Evolutionary conservation across 2,329 filamentous ascomycete species (phyloP).

Genomic region (Colletotrichum lini): DNA sequence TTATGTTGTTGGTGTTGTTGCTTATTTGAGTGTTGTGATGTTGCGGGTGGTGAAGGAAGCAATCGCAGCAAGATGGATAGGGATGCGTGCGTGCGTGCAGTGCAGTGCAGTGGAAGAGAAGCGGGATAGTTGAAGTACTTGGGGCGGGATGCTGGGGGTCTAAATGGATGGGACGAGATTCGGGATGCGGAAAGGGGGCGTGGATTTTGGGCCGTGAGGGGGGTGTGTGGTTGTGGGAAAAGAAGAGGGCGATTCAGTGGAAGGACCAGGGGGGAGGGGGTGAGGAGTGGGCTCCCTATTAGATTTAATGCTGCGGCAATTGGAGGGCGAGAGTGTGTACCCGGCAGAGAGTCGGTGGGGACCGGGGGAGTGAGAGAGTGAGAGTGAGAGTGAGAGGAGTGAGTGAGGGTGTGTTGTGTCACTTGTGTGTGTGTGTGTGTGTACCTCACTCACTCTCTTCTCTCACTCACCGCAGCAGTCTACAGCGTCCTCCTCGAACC

Average conservation of each 20-base stretch:
- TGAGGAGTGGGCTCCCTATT: slow-evolving; percentile 34
- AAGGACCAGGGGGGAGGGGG: not conserved
- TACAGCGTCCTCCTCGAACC: not conserved
- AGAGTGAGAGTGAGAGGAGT: not conserved
- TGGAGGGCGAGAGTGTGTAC: slow-evolving; percentile 27
- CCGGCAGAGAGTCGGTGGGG: not conserved
- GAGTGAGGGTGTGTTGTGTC: too few relatives aligned
- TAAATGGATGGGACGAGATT: slow-evolving; percentile 19
- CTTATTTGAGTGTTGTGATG: not conserved
- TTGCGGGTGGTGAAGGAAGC: not conserved
- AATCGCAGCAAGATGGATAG: slow-evolving; percentile 9
- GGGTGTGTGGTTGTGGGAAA: slow-evolving; percentile 11
- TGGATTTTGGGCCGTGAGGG: not conserved
- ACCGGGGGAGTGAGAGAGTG: not conserved
- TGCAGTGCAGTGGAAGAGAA: slow-evolving; percentile 9
- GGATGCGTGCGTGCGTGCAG: slow-evolving; percentile 28
- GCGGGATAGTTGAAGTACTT: slow-evolving; percentile 29
- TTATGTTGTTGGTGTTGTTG: not conserved
- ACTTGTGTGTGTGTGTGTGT: not conserved
- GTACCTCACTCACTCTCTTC: not conserved
- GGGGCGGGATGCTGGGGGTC: slow-evolving; percentile 18
- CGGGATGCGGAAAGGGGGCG: slow-evolving; percentile 1
- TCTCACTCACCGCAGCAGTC: not conserved
- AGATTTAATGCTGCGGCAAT: slow-evolving; percentile 42
- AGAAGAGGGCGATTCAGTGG: slow-evolving; percentile 19